phyloP scores from a whole-genome alignment of 2,329 filamentous ascomycete genomes.

The Penicillium rolfsii region DNA sequence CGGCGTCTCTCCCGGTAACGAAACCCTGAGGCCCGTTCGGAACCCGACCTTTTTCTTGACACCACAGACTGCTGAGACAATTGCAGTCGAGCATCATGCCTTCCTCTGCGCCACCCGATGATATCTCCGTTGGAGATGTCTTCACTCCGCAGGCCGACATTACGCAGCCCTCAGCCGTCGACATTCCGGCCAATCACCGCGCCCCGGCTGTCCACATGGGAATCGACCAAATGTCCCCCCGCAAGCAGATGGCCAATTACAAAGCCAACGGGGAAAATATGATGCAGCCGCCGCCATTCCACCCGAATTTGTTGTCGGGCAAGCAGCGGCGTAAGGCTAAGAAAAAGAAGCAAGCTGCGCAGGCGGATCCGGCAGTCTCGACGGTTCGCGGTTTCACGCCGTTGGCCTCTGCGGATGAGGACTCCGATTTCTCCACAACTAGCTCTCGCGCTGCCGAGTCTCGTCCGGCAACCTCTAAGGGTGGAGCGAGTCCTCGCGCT shows the following conservation, averaged over 20 bases:
- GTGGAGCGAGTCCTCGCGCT: slow-evolving; percentile 52
- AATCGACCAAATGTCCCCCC: slow-evolving; percentile 29
- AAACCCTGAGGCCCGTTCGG: neutral
- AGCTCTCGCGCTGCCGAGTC: slow-evolving; percentile 33
- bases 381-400: slow-evolving; percentile 52
- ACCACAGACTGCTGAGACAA: slow-evolving; percentile 1
- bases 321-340: slow-evolving; percentile 43
- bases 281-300: slow-evolving; percentile 37
- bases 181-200: slow-evolving; percentile 29
- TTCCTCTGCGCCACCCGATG: slow-evolving; percentile 34
- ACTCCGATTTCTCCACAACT: slow-evolving; percentile 49
- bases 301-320: slow-evolving; percentile 30
- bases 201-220: slow-evolving; percentile 35
- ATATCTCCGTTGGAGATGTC: slow-evolving; percentile 45
- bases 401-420: slow-evolving; percentile 49
- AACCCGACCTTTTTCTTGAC: neutral
- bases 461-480: slow-evolving; percentile 21
- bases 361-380: slow-evolving; percentile 39
- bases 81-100: slow-evolving; percentile 24
- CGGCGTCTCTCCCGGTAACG: slow-evolving; percentile 4
- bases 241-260: slow-evolving; percentile 24
- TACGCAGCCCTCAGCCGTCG: slow-evolving; percentile 29
- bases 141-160: slow-evolving; percentile 44
- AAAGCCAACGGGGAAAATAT: slow-evolving; percentile 28
- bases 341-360: slow-evolving; percentile 40